Percentiles rank a stretch among this genome's conserved stretches.
These are phyloP conservation scores for Mycosarcoma maydis DNA, from an alignment of 1,284 basidiomycete genomes.

Conservation along the genomic window DNA sequence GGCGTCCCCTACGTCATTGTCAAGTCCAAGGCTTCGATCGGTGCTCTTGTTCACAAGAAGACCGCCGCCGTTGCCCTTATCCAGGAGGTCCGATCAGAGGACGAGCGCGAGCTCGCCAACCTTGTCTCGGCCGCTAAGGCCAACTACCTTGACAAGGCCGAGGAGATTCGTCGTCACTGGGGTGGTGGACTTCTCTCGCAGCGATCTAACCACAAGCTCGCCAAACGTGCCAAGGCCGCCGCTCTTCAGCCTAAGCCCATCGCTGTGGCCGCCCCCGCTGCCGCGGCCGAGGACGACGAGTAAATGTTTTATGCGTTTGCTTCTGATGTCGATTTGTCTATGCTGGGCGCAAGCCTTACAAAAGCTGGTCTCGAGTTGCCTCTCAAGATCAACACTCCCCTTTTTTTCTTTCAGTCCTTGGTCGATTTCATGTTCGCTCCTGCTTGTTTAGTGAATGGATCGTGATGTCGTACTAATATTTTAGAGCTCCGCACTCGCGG, in stretches of 20 bases:
- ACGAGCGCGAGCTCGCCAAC: slow-evolving; percentile 90
- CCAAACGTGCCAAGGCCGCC: slow-evolving; percentile 91
- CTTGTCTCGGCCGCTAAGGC: slow-evolving; percentile 93
- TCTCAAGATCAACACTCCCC: slow-evolving; percentile 23
- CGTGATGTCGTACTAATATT: slow-evolving; percentile 19
- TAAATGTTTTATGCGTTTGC: slow-evolving; percentile 36
- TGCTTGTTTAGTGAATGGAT: slow-evolving; percentile 33
- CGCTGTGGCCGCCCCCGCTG: slow-evolving; percentile 27
- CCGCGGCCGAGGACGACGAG: slow-evolving; percentile 42
- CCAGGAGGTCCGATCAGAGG: slow-evolving; percentile 93
- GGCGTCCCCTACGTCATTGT: slow-evolving; percentile 98
- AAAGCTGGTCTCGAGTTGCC: slow-evolving; percentile 32
- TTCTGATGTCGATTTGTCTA: slow-evolving; percentile 1
- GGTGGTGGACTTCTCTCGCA: slow-evolving; percentile 93
- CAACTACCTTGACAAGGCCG: slow-evolving; percentile 94
- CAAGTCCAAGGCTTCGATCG: slow-evolving; percentile 94
- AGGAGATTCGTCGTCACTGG: slow-evolving; percentile 90
- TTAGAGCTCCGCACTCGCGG: background rate
- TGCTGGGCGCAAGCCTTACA: slow-evolving; percentile 18
- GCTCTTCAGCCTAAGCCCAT: slow-evolving; percentile 66
- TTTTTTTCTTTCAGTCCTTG: slow-evolving; percentile 9
- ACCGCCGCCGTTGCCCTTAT: slow-evolving; percentile 89
- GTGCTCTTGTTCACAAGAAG: slow-evolving; percentile 98
- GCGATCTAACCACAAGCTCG: slow-evolving; percentile 90
- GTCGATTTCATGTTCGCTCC: slow-evolving; percentile 36